Conservation (phyloP, 2,329 filamentous ascomycete species). For the Nemania abortiva region DNA sequence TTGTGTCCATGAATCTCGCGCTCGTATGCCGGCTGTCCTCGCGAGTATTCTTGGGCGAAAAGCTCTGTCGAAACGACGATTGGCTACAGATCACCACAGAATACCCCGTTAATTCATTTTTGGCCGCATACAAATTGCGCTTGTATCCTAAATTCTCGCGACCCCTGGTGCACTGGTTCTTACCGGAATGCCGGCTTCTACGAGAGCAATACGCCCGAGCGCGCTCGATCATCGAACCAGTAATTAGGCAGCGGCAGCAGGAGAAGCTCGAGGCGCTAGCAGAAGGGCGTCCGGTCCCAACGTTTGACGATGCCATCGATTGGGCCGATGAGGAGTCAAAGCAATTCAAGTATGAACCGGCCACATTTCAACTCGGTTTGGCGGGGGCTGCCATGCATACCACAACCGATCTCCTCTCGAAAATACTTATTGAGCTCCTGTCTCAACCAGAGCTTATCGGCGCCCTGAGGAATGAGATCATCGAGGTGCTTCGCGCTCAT, state of each 20-base stretch:
- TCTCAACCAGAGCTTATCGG: constrained; percentile 19
- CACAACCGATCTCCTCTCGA: constrained; percentile 23
- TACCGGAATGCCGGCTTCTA: constrained; percentile 17
- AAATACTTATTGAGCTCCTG: constrained; percentile 24
- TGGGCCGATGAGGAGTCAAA: constrained; percentile 23
- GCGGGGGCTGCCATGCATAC: constrained; percentile 28
- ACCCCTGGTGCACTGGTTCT: constrained; percentile 32
- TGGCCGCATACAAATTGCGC: constrained; percentile 6
- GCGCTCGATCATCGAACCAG: constrained; percentile 5
- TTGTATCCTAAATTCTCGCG: constrained; percentile 12
- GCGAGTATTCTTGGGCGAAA: constrained; percentile 27
- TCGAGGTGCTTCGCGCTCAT: constrained; percentile 15
- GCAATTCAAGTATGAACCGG: constrained; percentile 14
- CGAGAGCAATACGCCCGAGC: constrained; percentile 9
- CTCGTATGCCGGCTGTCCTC: constrained; percentile 25
- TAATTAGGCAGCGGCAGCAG: constrained; percentile 17
- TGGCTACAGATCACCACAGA: constrained; percentile 22
- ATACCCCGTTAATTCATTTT: constrained; percentile 2
- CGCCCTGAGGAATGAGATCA: constrained; percentile 19
- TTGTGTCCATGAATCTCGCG: constrained; percentile 1
- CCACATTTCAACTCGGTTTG: constrained; percentile 19
- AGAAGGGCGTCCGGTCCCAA: not conserved
- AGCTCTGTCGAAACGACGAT: constrained; percentile 22
- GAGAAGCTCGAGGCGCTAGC: constrained; percentile 15
- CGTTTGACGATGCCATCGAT: constrained; percentile 27